These are phyloP conservation scores for Aureobasidium pullulans DNA, from an alignment of 2,329 filamentous ascomycete species.

Conservation along the genomic window DNA sequence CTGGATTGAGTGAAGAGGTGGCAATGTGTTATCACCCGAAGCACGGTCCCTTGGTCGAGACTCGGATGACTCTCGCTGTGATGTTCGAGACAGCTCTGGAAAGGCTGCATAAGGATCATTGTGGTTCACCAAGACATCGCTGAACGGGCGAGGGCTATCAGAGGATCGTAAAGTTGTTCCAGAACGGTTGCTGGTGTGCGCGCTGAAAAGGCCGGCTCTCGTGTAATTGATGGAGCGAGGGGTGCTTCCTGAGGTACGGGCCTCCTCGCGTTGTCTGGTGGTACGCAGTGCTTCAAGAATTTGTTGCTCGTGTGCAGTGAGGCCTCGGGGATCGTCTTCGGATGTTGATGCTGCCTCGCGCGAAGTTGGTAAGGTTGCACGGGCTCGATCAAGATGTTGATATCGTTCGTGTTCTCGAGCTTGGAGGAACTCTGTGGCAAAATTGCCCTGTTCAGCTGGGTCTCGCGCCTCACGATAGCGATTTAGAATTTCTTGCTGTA, in stretches of 20 bases:
- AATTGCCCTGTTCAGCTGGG: conserved; percentile 31
- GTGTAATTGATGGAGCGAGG: conserved; percentile 39
- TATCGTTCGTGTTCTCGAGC: conserved; percentile 29
- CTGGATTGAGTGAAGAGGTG: conserved; percentile 14
- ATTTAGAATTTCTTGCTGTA: conserved; percentile 37
- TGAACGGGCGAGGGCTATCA: conserved; percentile 4
- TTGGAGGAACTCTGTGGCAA: conserved; percentile 38
- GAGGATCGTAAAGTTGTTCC: background rate
- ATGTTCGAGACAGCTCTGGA: conserved; percentile 9
- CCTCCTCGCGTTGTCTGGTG: conserved; percentile 36
- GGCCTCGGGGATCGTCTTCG: conserved; percentile 38
- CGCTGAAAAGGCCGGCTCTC: conserved; percentile 24
- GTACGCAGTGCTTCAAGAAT: conserved; percentile 40
- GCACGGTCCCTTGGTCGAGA: background rate
- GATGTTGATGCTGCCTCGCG: conserved; percentile 23
- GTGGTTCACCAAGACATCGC: conserved; percentile 8
- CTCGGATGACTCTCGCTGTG: background rate
- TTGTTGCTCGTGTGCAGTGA: conserved; percentile 39
- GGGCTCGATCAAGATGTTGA: conserved; percentile 11
- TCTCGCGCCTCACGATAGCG: conserved; percentile 35
- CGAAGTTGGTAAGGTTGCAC: background rate
- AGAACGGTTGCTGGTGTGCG: background rate
- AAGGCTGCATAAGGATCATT: conserved; percentile 12
- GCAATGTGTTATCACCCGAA: conserved; percentile 7
- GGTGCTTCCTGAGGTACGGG: conserved; percentile 28